Base-by-base conservation (phyloP, 1,139 yeast genomes). In the Meyerozyma smithsonii region DNA sequence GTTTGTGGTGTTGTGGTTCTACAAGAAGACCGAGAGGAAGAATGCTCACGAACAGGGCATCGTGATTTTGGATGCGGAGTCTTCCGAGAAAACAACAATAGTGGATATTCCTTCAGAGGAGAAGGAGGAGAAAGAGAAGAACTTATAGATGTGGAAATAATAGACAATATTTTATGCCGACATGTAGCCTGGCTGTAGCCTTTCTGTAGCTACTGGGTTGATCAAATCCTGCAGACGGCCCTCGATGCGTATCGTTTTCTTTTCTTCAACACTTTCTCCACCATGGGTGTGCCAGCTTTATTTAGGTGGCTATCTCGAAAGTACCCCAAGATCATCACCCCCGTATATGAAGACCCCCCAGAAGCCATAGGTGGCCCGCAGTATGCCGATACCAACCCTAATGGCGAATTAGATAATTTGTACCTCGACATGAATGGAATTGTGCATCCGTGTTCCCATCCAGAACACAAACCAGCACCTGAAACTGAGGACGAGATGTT, bases 341-440 rank as follows among this genome's bases (percentile, higher is more conserved):
- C 96, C 0, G 97, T 88, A 10, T 56, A 87, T 3, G 97, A 89
- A 56, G 95, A 84, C 37, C 70, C 74, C 10, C 69, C 68, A 30
- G 75, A 77, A 41, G 63, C 56, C 15, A 58, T 60, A 26, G 69
- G 66, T 1, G 94, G 90, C 1, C 74, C 84, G 8, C 77, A 74
- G 48, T 89, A 84, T 58, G 61, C 79, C 30, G 79, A 79, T 43
- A 84, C 95, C 8, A 94, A 94, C 58, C 96, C 96, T 11, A 94
- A 94, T 63, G 98, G 97, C 18, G 98, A 92, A 64, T 67, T 89
- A 39, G 97, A 90, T 57, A 90, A 90, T 58, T 64, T 90, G 37
- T 90, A 90, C 56, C 70, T 90, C 46, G 97, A 90, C 65, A 90
- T 90, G 97, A 90, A 90, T 56, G 97, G 96, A 67, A 90, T 90